phyloP scores from a whole-genome alignment of 139 green algal species.

The Dunaliella primolecta region DNA sequence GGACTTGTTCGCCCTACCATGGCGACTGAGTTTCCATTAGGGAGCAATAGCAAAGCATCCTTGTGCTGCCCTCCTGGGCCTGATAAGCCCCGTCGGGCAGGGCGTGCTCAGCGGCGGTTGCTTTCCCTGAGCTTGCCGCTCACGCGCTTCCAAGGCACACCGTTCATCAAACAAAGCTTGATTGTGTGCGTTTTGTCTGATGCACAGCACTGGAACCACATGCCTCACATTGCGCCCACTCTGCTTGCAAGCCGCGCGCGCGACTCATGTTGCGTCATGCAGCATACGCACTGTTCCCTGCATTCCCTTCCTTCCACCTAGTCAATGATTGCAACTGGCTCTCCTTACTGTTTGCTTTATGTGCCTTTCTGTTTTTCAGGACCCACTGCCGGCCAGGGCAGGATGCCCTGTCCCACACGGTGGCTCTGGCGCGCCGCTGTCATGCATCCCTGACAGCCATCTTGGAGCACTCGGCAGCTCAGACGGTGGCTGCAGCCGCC shows the following conservation, averaged over 20 bases:
- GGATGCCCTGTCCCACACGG: constrained; percentile 10
- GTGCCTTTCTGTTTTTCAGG: no score
- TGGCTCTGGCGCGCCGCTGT: constrained; percentile 13
- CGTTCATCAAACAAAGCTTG: no score
- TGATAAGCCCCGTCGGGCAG: constrained; percentile 4
- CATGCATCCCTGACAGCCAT: background rate
- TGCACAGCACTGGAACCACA: no score
- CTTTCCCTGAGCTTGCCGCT: background rate
- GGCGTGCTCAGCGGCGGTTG: background rate
- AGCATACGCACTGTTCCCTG: no score
- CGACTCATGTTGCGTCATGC: no score
- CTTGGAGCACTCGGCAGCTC: background rate
- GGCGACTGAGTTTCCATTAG: constrained; percentile 39
- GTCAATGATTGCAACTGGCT: no score
- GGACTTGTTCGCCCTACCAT: constrained; percentile 26
- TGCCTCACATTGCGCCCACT: no score
- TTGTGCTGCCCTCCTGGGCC: background rate
- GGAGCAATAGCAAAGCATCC: constrained; percentile 30
- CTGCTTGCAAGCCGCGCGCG: no score
- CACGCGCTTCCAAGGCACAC: background rate
- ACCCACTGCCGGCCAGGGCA: constrained; percentile 12
- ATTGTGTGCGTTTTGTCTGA: no score
- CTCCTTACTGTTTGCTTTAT: no score
- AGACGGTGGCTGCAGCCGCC: background rate
- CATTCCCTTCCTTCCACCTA: no score